These are phyloP conservation scores for Diaporthe citrichinensis DNA, from an alignment of 2,329 filamentous ascomycete species.

Conservation along the genomic window DNA sequence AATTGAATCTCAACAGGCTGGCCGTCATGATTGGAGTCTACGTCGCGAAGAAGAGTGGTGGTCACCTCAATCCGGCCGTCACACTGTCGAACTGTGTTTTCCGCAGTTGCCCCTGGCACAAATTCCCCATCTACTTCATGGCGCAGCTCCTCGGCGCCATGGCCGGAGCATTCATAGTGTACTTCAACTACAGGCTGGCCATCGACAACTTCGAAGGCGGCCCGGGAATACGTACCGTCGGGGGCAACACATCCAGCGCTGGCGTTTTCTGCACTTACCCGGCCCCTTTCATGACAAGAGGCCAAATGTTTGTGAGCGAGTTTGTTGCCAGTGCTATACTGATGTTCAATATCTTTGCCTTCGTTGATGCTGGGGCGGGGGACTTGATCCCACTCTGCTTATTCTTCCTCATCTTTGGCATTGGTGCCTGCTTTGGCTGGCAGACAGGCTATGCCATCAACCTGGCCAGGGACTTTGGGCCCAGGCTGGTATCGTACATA, in stretches of 20 bases:
- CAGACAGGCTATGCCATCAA: constrained; percentile 85
- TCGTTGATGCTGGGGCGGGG: constrained; percentile 74
- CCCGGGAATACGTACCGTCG: constrained; percentile 72
- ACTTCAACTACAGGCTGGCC: constrained; percentile 74
- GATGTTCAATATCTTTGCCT: constrained; percentile 80
- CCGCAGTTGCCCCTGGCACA: constrained; percentile 77
- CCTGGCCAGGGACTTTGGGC: constrained; percentile 79
- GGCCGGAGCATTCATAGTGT: constrained; percentile 70
- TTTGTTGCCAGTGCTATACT: constrained; percentile 77
- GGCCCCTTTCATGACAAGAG: constrained; percentile 74
- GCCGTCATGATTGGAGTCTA: constrained; percentile 80
- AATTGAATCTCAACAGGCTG: constrained; percentile 56
- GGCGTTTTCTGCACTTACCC: constrained; percentile 83
- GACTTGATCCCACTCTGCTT: constrained; percentile 71
- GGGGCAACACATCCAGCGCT: constrained; percentile 71
- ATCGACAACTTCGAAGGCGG: constrained; percentile 76
- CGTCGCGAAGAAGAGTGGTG: constrained; percentile 74
- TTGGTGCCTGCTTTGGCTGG: constrained; percentile 82
- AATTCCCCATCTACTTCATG: constrained; percentile 76
- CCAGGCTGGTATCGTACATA: constrained; percentile 75
- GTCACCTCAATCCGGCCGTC: constrained; percentile 79
- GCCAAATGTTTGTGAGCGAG: constrained; percentile 79
- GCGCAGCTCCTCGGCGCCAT: constrained; percentile 79
- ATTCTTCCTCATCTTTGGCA: constrained; percentile 81
- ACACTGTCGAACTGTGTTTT: constrained; percentile 79